Conservation (phyloP, 2,329 filamentous ascomycete species). For the Akanthomyces uredinophilus region DNA sequence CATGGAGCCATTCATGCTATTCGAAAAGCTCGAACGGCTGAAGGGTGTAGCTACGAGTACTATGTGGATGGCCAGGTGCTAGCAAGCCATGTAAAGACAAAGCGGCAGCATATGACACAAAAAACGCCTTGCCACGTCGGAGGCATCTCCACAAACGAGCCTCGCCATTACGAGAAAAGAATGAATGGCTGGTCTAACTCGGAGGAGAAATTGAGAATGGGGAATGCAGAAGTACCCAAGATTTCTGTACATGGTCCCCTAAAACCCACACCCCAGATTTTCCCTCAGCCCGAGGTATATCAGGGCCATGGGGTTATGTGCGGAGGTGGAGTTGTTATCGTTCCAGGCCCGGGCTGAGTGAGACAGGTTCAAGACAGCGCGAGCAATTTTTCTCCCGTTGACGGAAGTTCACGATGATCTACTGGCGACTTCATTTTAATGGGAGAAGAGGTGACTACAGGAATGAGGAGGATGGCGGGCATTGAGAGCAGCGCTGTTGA, state of each 20-base stretch:
- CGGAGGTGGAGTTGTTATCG: neutral
- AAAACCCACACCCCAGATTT: neutral
- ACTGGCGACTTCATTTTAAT: neutral
- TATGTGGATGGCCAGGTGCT: neutral
- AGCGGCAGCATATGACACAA: neutral
- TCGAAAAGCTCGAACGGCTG: neutral
- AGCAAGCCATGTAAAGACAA: neutral
- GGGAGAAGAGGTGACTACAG: too few species aligned
- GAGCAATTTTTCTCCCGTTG: neutral
- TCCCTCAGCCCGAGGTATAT: neutral
- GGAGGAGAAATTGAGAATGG: neutral
- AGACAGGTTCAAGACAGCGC: neutral
- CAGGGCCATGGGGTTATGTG: neutral
- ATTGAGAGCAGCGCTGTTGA: neutral
- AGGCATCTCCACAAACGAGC: neutral
- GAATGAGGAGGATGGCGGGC: too few species aligned
- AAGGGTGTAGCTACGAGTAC: neutral
- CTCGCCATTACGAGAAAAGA: neutral
- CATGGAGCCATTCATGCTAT: neutral
- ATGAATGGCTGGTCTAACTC: neutral
- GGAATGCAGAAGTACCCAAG: neutral
- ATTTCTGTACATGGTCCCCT: neutral
- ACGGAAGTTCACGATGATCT: neutral
- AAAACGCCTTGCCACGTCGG: neutral
- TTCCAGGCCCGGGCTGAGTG: slow-evolving; percentile 4